Evolutionary conservation across 345 rosid species (phyloP).

Genomic region (Aurinia saxatilis): DNA sequence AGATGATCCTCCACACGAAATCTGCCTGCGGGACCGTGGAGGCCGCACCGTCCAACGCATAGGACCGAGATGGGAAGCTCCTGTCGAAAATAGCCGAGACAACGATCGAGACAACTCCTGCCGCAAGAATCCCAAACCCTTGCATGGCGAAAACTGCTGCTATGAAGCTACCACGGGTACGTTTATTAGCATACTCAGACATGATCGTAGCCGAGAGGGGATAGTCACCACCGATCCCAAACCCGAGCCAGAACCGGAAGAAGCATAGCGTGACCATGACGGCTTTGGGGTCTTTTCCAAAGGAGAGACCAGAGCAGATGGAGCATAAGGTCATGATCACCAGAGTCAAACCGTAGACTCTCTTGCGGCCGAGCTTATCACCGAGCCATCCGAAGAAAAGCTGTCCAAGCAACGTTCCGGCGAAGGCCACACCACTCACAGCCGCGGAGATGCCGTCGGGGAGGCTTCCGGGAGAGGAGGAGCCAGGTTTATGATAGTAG

Average conservation of each 20-base stretch:
- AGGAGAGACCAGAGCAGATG: slow-evolving; percentile 56
- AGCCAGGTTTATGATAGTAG: slow-evolving; percentile 46
- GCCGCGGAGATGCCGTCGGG: slow-evolving; percentile 55
- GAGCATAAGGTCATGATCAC: slow-evolving; percentile 59
- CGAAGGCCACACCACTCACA: slow-evolving; percentile 68
- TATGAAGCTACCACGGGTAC: slow-evolving; percentile 67
- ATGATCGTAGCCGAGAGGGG: slow-evolving; percentile 86
- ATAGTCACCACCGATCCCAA: slow-evolving; percentile 81
- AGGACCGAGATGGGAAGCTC: slow-evolving; percentile 37
- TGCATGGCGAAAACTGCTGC: slow-evolving; percentile 82
- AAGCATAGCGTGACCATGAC: slow-evolving; percentile 67
- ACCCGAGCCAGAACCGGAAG: slow-evolving; percentile 84
- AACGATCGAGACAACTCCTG: slow-evolving; percentile 44
- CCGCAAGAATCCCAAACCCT: slow-evolving; percentile 65
- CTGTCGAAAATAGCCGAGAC: slow-evolving; percentile 36
- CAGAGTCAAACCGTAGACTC: slow-evolving; percentile 59
- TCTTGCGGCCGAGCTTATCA: slow-evolving; percentile 69
- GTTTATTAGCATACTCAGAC: slow-evolving; percentile 78
- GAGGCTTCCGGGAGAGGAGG: slow-evolving; percentile 44
- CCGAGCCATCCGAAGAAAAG: slow-evolving; percentile 84
- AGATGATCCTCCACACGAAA: slow-evolving; percentile 54
- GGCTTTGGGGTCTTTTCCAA: slow-evolving; percentile 29
- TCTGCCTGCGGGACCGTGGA: slow-evolving; percentile 64
- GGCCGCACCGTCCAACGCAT: slow-evolving; percentile 20
- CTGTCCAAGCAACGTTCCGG: slow-evolving; percentile 69